These are phyloP conservation scores for Athelia psychrophila DNA, from an alignment of 1,284 basidiomycete genomes.

Conservation along the genomic window DNA sequence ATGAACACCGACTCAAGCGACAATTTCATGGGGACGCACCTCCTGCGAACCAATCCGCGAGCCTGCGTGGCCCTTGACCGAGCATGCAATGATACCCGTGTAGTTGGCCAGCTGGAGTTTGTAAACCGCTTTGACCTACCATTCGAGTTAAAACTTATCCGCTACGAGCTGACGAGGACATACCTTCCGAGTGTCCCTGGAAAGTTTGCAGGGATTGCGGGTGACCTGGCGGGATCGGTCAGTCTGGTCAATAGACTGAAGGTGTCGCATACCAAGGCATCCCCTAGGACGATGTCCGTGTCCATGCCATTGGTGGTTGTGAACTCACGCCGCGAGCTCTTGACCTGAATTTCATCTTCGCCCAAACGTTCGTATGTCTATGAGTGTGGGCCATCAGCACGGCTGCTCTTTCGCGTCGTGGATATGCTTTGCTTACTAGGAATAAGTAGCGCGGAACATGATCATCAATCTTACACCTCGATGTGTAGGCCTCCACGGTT, in stretches of 20 bases:
- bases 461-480: constrained; percentile 27
- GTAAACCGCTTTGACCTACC: constrained; percentile 38
- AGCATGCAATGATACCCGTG: constrained; percentile 40
- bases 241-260: neutral
- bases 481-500: constrained; percentile 20
- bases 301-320: constrained; percentile 19
- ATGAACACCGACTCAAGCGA: neutral
- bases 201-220: constrained; percentile 44
- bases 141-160: neutral
- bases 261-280: constrained; percentile 32
- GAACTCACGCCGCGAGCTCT: constrained; percentile 26
- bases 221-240: constrained; percentile 28
- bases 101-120: constrained; percentile 28
- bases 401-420: neutral
- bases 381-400: constrained; percentile 1
- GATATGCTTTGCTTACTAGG: constrained; percentile 33
- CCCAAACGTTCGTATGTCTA: constrained; percentile 34
- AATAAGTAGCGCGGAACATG: constrained; percentile 37
- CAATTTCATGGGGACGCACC: constrained; percentile 21
- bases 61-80: constrained; percentile 32
- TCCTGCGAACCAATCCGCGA: constrained; percentile 37
- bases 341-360: constrained; percentile 36
- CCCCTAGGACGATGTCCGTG: constrained; percentile 33
- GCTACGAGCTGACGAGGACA: neutral
- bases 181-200: constrained; percentile 42